These are phyloP conservation scores for Aspergillus steynii DNA, from an alignment of 495 filamentous ascomycete genomes.

Conservation along the genomic window DNA sequence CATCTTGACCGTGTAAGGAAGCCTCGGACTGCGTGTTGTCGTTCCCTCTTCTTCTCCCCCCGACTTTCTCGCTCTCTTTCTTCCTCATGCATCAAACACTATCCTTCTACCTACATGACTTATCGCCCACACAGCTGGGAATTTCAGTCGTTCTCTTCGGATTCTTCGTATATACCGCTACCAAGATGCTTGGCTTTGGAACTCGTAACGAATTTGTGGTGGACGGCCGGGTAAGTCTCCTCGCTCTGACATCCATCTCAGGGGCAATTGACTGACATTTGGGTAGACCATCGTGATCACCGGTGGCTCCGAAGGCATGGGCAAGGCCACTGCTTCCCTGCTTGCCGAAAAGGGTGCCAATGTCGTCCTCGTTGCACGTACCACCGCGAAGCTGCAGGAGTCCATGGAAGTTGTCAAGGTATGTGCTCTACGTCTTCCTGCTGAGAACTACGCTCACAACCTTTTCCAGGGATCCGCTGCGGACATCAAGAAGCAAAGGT, in stretches of 20 bases:
- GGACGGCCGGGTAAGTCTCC: constrained; percentile 66
- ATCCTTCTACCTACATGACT: constrained; percentile 26
- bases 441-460: constrained; percentile 13
- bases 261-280: constrained; percentile 16
- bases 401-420: constrained; percentile 68
- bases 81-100: constrained; percentile 32
- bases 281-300: constrained; percentile 80
- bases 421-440: constrained; percentile 15
- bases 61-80: constrained; percentile 13
- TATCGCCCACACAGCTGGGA: constrained; percentile 31
- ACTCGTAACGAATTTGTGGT: constrained; percentile 77
- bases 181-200: constrained; percentile 66
- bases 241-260: background rate
- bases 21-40: background rate
- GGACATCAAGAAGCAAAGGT: constrained; percentile 65
- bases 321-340: constrained; percentile 67
- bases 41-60: background rate
- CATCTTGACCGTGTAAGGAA: background rate
- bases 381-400: constrained; percentile 68
- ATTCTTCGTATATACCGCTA: constrained; percentile 42
- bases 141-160: constrained; percentile 48
- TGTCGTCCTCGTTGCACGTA: constrained; percentile 80
- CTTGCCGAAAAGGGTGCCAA: constrained; percentile 84
- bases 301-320: constrained; percentile 92
- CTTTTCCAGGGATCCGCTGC: constrained; percentile 56